Evolutionary conservation across 2,329 filamentous ascomycete genomes (phyloP), one percentile per base, ranked within the genome.

Genomic region (Fusarium vanettenii): DNA sequence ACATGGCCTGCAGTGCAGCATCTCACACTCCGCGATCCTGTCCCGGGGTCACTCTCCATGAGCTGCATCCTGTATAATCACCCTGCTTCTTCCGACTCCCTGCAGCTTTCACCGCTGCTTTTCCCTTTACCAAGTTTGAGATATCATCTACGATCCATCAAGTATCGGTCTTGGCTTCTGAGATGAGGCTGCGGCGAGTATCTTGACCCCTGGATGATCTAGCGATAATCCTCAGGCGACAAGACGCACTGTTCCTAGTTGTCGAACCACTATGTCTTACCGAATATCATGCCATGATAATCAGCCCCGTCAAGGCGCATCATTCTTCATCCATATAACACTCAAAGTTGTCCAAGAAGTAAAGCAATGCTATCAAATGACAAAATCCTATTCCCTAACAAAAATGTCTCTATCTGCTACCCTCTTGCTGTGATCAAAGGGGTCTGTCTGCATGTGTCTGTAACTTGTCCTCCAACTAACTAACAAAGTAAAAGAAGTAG

Each of bases 401-500:
- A 69, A 72, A 69, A 41, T 70, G 41, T 73, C 45, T 60, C 59
- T 77, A 77, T 79, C 77, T 79, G 77, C 77, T 79, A 79, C 77
- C 77, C 76, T 76, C 69, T 76, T 67, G 45, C 73, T 75, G 71
- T 76, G 66, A 56, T 72, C 69, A 79, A 75, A 73, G 71, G 74
- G 59, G 60, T 67, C 66, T 76, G 55, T 65, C 18, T 74, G 70
- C 70, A 57, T 61, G 57, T 74, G 39, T 64, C 33, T 75, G 71
- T 72, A 70, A 64, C 70, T 45, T 71, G 39, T 76, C 71, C 70
- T 74, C 67, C 70, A 70, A 63, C 66, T 60, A 61, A 66, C 29
- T 60, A 61, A 66, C 29, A 72, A 74, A 63, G 57, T 57, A 73
- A 72, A 31, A 55, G 31, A n/a, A 31, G 48, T 55, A 31, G 48